These are phyloP conservation scores for Polytrichum commune DNA, from an alignment of 225 moss, liverwort and hornwort genomes.

Conservation along the genomic window DNA sequence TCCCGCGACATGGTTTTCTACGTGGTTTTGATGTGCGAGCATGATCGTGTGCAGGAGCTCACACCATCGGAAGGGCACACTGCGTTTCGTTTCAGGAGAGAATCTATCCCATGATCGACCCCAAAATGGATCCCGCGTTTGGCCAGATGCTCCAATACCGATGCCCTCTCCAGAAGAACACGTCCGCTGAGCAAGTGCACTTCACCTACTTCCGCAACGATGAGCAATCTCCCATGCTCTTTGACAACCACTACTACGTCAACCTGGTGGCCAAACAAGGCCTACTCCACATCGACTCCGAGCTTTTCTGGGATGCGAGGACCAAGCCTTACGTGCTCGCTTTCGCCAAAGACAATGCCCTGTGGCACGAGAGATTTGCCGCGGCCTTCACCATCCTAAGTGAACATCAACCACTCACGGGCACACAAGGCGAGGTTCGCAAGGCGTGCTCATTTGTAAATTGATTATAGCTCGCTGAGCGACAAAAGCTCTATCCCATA, in stretches of 20 bases:
- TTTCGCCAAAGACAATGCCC: conserved; percentile 32
- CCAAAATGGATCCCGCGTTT: conserved; percentile 47
- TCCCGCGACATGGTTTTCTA: too few relatives aligned
- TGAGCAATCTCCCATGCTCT: conserved; percentile 61
- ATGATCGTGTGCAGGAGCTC: conserved; percentile 34
- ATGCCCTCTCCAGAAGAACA: conserved; percentile 18
- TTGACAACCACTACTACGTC: conserved; percentile 63
- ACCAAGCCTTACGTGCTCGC: conserved; percentile 10
- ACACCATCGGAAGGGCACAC: conserved; percentile 62
- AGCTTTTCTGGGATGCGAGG: conserved; percentile 44
- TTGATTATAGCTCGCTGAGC: neutral
- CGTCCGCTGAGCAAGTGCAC: conserved; percentile 17
- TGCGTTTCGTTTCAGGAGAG: conserved; percentile 45
- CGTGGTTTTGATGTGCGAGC: too few relatives aligned
- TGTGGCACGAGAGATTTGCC: conserved; percentile 43
- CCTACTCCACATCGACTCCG: conserved; percentile 50
- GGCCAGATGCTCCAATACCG: conserved; percentile 40
- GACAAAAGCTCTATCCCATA: too few relatives aligned
- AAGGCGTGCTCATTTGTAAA: conserved; percentile 22
- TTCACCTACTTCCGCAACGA: conserved; percentile 66
- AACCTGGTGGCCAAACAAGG: conserved; percentile 49
- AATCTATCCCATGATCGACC: conserved; percentile 52
- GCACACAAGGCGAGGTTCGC: conserved; percentile 25
- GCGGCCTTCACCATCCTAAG: conserved; percentile 39
- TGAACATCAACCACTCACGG: conserved; percentile 40